Evolutionary conservation across 192 early-diverging fungal species (phyloP), one percentile per base, ranked within the genome.

Genomic region (Umbelopsis isabellina): DNA sequence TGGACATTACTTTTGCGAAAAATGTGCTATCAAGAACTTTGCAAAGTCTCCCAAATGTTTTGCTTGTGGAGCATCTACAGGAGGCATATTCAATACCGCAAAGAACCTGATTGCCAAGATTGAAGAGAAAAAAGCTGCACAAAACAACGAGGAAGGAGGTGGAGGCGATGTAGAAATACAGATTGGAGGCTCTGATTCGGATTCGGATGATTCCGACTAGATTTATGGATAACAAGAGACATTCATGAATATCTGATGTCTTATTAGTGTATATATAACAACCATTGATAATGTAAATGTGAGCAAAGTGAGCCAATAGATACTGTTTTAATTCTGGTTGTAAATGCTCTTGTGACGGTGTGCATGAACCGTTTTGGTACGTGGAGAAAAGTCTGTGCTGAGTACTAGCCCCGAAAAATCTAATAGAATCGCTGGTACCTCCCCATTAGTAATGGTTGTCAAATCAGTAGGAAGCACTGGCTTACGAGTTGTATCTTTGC

Each of bases 1-100:
- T 80, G 84, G 87, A 37, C 98, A 99, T 72, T 97, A 96, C 78
- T 99, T 98, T 84, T 98, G 97, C 79, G 95, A 98, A 80, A 83
- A 83, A 13, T 99, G 98, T 67, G 98, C 98, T 18, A 72, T 98
- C 41, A 84, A 90, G 48, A 88, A 93, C 23, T 93, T 91, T 79
- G 74, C 84, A 25, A 96, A 95, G 76, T 83, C 87, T 13, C 87
- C 90, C 18, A 98, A 96, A 77, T 99, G 98, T 78, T 94, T 90
- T 82, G 92, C 90, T 6, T 99, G 98, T 76, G 90, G 91, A 7
- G 76, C 85, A 0, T 82, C 92, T 4, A 98, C 97, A 2, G 85
- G 80, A 52, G 97, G 97, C 4, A 78, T 90, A 9, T 99, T 99
- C 75, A 92, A 88, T 51, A 83, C 86, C 0, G 95, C 90, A 21